These are phyloP conservation scores for Flaveria linearis DNA, from an alignment of 129 eudicot species.

Conservation along the genomic window DNA sequence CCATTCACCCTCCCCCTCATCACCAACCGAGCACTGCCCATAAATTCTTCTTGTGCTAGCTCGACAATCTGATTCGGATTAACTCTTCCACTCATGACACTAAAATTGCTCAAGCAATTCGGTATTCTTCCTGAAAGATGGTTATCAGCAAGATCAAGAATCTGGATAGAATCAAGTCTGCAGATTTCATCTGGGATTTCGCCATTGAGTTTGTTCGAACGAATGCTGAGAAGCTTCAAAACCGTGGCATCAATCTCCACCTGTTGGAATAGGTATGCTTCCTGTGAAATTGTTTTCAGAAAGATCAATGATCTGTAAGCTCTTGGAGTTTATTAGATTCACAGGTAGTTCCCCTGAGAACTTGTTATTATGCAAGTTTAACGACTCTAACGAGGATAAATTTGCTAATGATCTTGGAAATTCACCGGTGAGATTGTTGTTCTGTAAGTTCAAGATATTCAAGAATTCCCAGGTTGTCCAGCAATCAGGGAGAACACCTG, in stretches of 20 bases:
- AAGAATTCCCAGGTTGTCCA: conserved; percentile 34
- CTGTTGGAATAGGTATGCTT: conserved; percentile 28
- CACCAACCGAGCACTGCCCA: conserved; percentile 30
- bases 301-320: conserved; percentile 33
- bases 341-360: conserved; percentile 36
- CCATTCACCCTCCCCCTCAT: conserved; percentile 31
- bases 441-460: conserved; percentile 24
- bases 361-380: conserved; percentile 35
- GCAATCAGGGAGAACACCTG: conserved; percentile 47
- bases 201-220: conserved; percentile 35
- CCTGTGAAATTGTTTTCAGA: conserved; percentile 39
- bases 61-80: not conserved
- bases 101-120: conserved; percentile 40
- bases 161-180: conserved; percentile 38
- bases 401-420: conserved; percentile 34
- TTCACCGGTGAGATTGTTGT: conserved; percentile 34
- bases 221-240: conserved; percentile 37
- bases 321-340: conserved; percentile 30
- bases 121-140: conserved; percentile 46
- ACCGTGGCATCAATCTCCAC: conserved; percentile 11
- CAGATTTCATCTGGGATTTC: conserved; percentile 44
- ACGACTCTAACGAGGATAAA: conserved; percentile 20
- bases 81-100: conserved; percentile 28
- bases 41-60: conserved; percentile 13
- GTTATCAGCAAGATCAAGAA: conserved; percentile 44